Percentiles rank a stretch among this genome's conserved stretches.
phyloP scores from a whole-genome alignment of 2,329 filamentous ascomycete species.

The Ascocoryne sarcoides region DNA sequence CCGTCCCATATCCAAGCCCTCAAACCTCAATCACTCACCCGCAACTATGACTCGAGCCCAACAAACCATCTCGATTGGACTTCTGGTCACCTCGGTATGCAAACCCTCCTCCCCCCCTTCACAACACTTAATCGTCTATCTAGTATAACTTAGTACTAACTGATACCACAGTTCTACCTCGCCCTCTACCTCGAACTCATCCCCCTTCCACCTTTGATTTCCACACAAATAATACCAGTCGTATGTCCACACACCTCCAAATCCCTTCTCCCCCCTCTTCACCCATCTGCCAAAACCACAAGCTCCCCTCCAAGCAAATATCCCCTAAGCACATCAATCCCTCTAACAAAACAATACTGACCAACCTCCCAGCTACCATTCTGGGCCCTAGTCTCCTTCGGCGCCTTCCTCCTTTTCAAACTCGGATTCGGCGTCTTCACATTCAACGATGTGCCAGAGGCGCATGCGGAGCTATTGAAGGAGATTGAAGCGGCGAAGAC shows the following conservation, averaged over 20 bases:
- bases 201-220: conserved; percentile 67
- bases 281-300: no score
- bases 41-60: conserved; percentile 82
- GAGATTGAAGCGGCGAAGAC: conserved; percentile 72
- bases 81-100: conserved; percentile 77
- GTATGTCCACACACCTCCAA: no score
- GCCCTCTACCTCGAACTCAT: conserved; percentile 76
- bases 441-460: conserved; percentile 91
- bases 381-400: conserved; percentile 85
- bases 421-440: conserved; percentile 89
- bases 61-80: conserved; percentile 80
- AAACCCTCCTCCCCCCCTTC: conserved; percentile 7
- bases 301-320: no score
- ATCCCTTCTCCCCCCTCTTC: no score
- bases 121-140: not conserved
- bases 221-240: conserved; percentile 79
- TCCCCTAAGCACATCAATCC: no score
- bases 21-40: conserved; percentile 2
- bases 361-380: conserved; percentile 93
- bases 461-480: conserved; percentile 78
- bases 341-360: no score
- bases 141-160: no score
- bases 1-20: not conserved
- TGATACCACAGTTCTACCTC: conserved; percentile 65
- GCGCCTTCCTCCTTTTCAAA: conserved; percentile 83